Conservation (phyloP, 257 asterid species). For the Solanum tacnaense region DNA sequence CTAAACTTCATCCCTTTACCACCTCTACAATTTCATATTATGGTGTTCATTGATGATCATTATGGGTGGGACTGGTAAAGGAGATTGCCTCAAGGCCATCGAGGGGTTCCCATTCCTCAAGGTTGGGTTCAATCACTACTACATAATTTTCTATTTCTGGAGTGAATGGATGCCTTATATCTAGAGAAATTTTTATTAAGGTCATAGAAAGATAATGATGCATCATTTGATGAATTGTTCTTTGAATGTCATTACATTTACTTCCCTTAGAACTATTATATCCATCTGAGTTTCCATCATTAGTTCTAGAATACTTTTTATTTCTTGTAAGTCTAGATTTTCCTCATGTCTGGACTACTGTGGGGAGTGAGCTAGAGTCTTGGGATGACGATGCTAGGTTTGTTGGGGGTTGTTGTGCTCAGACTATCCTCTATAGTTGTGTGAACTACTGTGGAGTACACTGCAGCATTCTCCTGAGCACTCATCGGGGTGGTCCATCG, state of each 20-base stretch:
- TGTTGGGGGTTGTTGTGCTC: rapidly evolving
- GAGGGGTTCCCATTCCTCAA: background rate
- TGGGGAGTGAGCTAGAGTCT: background rate
- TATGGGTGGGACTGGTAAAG: background rate
- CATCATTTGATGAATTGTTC: background rate
- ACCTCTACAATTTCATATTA: background rate
- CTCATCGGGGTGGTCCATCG: too few relatives aligned
- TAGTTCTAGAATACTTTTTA: too few relatives aligned
- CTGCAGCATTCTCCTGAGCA: too few relatives aligned
- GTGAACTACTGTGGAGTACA: background rate
- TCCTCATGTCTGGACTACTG: background rate
- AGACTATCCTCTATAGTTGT: background rate
- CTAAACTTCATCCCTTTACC: background rate
- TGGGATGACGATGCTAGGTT: background rate
- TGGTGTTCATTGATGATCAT: too few relatives aligned
- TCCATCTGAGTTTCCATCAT: background rate
- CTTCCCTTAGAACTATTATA: background rate
- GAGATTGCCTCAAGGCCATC: too few relatives aligned
- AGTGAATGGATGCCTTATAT: background rate
- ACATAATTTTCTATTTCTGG: rapidly evolving
- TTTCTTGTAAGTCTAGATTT: background rate
- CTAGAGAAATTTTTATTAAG: background rate
- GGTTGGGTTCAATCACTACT: background rate
- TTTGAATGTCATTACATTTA: background rate
- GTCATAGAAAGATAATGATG: background rate